These are phyloP conservation scores for Schizochytrium sp. DNA, from an alignment of 108 stramenopile species.

Conservation along the genomic window DNA sequence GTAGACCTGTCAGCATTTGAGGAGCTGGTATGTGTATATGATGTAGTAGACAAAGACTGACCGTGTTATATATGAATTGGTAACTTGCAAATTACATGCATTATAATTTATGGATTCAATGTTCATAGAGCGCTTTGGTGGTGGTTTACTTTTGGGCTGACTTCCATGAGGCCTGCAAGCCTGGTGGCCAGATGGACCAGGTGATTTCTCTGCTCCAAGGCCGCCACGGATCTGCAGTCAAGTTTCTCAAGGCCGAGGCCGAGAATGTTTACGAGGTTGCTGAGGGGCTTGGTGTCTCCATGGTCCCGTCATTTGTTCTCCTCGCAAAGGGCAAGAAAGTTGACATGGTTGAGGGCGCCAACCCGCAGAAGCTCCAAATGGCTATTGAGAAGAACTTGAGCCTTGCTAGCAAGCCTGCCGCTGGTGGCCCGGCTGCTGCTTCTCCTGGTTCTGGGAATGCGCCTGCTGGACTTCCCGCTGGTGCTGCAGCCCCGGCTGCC, in stretches of 20 bases:
- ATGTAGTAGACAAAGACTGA: neutral
- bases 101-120: neutral
- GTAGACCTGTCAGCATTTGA: no score
- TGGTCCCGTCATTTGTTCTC: constrained; percentile 90
- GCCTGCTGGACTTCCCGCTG: constrained; percentile 66
- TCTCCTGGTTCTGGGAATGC: neutral
- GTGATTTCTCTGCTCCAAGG: constrained; percentile 70
- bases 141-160: constrained; percentile 87
- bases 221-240: constrained; percentile 64
- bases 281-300: constrained; percentile 77
- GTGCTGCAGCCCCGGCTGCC: constrained; percentile 1
- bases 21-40: no score
- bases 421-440: neutral
- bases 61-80: neutral
- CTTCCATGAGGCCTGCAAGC: constrained; percentile 85
- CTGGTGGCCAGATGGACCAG: constrained; percentile 76
- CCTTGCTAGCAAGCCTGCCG: constrained; percentile 62
- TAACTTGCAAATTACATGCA: neutral
- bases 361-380: constrained; percentile 79
- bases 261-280: constrained; percentile 74
- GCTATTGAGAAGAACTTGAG: constrained; percentile 59
- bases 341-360: constrained; percentile 88
- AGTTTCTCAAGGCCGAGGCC: constrained; percentile 85
- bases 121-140: constrained; percentile 50
- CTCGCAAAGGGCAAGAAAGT: constrained; percentile 74